A percentile compares a stretch with the other conserved stretches of the same genome.
Conservation (phyloP, 176 grass and related monocot genomes). For the Eleusine coracana region DNA sequence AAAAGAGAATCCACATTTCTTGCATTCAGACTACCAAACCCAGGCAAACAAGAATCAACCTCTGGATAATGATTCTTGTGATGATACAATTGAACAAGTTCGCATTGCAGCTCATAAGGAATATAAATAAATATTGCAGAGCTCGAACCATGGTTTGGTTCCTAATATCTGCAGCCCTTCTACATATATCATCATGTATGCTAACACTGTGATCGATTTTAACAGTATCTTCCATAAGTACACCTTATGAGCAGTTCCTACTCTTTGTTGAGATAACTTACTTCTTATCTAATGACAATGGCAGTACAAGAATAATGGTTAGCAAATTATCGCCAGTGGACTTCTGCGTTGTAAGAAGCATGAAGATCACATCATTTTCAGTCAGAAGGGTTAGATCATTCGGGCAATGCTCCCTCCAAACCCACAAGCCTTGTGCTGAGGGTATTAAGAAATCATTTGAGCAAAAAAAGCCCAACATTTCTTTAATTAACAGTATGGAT, state of each 20-base stretch:
- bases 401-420: conserved; percentile 52
- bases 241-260: conserved; percentile 51
- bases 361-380: conserved; percentile 23
- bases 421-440: conserved; percentile 26
- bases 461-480: background rate
- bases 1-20: conserved; percentile 44
- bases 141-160: conserved; percentile 32
- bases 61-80: background rate
- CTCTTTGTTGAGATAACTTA: conserved; percentile 39
- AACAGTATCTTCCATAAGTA: conserved; percentile 47
- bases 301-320: conserved; percentile 35
- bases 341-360: background rate
- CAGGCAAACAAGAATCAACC: too few species aligned
- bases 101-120: background rate
- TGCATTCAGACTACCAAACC: conserved; percentile 55
- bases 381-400: conserved; percentile 54
- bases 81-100: background rate
- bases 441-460: background rate
- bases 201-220: conserved; percentile 49
- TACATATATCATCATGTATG: conserved; percentile 57
- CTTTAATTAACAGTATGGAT: conserved; percentile 3
- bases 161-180: conserved; percentile 50
- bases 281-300: conserved; percentile 56
- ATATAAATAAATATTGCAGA: background rate
- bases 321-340: background rate